A percentile compares a stretch with the other conserved stretches of the same genome.
Evolutionary conservation across 164 flowering plant species (phyloP).

Genomic region (Aristolochia contorta): DNA sequence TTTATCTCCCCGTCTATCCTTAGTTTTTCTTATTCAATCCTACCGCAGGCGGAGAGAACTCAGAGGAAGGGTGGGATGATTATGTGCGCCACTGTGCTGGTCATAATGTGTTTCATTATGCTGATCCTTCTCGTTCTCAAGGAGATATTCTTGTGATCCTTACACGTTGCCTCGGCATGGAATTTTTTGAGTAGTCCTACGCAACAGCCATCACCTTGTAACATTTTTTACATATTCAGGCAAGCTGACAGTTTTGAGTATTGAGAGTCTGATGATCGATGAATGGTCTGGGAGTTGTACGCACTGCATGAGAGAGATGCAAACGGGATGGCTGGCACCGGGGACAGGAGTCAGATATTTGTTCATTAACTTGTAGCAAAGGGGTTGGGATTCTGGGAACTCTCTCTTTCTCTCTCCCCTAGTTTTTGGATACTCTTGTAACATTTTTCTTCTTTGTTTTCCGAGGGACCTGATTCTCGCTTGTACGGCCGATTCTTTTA

Average conservation of each 20-base stretch:
- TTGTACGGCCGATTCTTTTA: too few species aligned
- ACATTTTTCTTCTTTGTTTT: too few species aligned
- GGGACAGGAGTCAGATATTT: neutral
- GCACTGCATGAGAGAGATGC: too few species aligned
- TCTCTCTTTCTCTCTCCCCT: too few species aligned
- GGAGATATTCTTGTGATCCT: slow-evolving; percentile 48
- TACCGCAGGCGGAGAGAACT: slow-evolving; percentile 77
- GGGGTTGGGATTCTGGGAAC: too few species aligned
- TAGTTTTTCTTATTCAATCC: neutral
- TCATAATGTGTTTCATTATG: slow-evolving; percentile 88
- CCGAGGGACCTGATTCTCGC: too few species aligned
- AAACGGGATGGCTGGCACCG: neutral
- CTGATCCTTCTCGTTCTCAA: slow-evolving; percentile 73
- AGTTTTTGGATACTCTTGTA: too few species aligned
- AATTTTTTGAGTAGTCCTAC: neutral
- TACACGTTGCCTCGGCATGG: neutral
- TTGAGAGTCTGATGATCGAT: too few species aligned
- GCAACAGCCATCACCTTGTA: neutral
- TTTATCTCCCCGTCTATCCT: neutral
- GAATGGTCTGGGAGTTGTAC: too few species aligned
- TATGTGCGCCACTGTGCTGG: slow-evolving; percentile 73
- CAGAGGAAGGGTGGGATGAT: slow-evolving; percentile 92
- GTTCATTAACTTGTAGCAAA: neutral
- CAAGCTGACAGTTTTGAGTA: slow-evolving; percentile 55
- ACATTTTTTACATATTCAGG: neutral